Base-by-base conservation (phyloP, 1,139 yeast species). In the Candida pseudoviswanathii region DNA sequence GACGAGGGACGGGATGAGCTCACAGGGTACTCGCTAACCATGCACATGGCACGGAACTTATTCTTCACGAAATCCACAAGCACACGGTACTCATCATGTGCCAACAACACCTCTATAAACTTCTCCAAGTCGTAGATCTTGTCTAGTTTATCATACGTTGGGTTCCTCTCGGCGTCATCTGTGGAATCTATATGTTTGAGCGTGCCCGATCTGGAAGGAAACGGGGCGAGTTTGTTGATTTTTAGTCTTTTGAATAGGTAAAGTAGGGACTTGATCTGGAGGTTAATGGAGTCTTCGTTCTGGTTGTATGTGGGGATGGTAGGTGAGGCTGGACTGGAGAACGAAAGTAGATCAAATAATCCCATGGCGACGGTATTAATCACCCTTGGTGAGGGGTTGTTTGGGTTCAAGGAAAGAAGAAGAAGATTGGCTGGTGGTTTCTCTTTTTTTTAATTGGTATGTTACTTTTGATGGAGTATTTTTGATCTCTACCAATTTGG, bases 31-130 rank as follows among this genome's bases (percentile, higher is more conserved):
- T 69, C 81, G 4, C 82, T 67, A 30, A 85, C 63, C 5, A 85
- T 73, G 58, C 87, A 78, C 58, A 78, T 62, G 1, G 87, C 71
- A 45, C 92, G 70, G 60, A 84, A 85, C 63, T 82, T 80, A 67
- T 85, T 85, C 60, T 84, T 84, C 41, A 71, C 63, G 75, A 82
- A 85, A 61, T 85, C 91, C 30, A 83, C 76, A 50, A 84, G 68
- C 22, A 85, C 81, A 33, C 89, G 70, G 59, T 84, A 82, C 50
- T 82, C 84, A 62, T 85, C 88, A 26, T 65, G 58, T 16, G 16
- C 16, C 16, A 71, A 50, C 44, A 85, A 54, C 4, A 67, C 56
- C n/a, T 62, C 57, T 44, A 73, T 71, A 57, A 85, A 81, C 42
- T 65, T 73, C 0, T 58, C 50, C 42, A 75, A 63, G 61, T 82